These are phyloP conservation scores for Dalbergia oliveri DNA, from an alignment of 306 rosid genomes.

Conservation along the genomic window DNA sequence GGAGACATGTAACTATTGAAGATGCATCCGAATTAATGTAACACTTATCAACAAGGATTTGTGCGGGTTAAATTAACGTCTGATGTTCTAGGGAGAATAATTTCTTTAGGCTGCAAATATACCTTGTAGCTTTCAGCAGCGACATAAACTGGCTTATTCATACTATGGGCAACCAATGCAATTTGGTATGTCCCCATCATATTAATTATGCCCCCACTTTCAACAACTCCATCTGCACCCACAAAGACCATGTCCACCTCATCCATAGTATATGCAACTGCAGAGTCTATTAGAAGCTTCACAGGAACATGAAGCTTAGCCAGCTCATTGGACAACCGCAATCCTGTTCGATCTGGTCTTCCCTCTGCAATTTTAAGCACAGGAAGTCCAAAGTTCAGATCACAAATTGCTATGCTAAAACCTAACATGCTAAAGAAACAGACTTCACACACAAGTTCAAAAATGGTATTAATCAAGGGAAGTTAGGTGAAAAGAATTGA, in stretches of 20 bases:
- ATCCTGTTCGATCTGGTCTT: conserved; percentile 85
- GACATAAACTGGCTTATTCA: conserved; percentile 84
- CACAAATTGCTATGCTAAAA: background rate
- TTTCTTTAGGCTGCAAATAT: conserved; percentile 10
- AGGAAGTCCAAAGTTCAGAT: conserved; percentile 1
- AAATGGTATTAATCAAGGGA: background rate
- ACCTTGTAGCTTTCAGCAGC: conserved; percentile 98
- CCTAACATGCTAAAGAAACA: conserved; percentile 24
- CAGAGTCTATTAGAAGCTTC: conserved; percentile 86
- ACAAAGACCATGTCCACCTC: conserved; percentile 92
- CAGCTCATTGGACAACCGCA: conserved; percentile 79
- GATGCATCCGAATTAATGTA: background rate
- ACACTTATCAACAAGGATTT: background rate
- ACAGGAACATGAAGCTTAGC: conserved; percentile 89
- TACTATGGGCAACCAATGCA: conserved; percentile 80
- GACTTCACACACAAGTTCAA: background rate
- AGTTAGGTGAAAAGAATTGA: conserved; percentile 9
- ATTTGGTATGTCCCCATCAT: conserved; percentile 96
- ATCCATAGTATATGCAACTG: conserved; percentile 85
- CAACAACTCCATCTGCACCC: conserved; percentile 93
- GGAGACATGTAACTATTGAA: background rate
- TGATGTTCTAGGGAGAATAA: background rate
- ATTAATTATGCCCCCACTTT: conserved; percentile 90
- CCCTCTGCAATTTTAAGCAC: conserved; percentile 69
- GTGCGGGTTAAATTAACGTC: background rate